phyloP scores from a whole-genome alignment of 1,139 yeast genomes.

The Nakaseomyces sp. region DNA sequence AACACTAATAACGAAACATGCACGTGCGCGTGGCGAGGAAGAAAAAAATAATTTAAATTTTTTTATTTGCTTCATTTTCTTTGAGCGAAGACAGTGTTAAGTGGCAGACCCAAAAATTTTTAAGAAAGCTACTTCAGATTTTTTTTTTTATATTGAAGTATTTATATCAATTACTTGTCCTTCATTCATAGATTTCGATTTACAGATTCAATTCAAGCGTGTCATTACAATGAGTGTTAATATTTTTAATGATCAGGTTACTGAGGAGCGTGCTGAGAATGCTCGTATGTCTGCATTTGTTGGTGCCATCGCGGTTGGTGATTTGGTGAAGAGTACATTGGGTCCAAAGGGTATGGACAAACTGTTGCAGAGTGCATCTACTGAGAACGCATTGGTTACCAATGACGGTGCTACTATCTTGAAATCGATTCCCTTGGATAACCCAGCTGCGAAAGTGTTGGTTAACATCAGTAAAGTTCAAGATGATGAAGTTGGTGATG shows the following conservation, averaged over 20 bases:
- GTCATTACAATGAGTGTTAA: constrained; percentile 49
- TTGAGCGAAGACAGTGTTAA: no score
- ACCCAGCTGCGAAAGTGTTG: constrained; percentile 96
- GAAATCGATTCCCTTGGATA: constrained; percentile 88
- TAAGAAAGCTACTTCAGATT: no score
- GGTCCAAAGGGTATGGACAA: constrained; percentile 99
- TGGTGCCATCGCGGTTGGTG: constrained; percentile 98
- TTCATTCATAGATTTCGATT: no score
- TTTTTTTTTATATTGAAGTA: no score
- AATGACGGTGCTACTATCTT: constrained; percentile 98
- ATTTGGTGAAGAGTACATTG: constrained; percentile 85
- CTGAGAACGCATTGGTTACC: constrained; percentile 72
- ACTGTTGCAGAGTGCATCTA: constrained; percentile 76
- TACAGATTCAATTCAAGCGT: no score
- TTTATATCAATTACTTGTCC: no score
- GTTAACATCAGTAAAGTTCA: constrained; percentile 95
- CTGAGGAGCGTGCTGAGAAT: constrained; percentile 95
- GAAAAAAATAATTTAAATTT: no score
- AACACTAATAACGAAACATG: background rate
- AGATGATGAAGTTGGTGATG: constrained; percentile 98
- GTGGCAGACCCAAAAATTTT: no score
- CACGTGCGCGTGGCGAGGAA: no score
- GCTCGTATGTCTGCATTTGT: constrained; percentile 96
- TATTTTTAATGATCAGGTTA: constrained; percentile 94
- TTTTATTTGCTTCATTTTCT: no score